phyloP scores from a whole-genome alignment of 1,284 basidiomycete genomes.

The Ceratobasidium sp. region DNA sequence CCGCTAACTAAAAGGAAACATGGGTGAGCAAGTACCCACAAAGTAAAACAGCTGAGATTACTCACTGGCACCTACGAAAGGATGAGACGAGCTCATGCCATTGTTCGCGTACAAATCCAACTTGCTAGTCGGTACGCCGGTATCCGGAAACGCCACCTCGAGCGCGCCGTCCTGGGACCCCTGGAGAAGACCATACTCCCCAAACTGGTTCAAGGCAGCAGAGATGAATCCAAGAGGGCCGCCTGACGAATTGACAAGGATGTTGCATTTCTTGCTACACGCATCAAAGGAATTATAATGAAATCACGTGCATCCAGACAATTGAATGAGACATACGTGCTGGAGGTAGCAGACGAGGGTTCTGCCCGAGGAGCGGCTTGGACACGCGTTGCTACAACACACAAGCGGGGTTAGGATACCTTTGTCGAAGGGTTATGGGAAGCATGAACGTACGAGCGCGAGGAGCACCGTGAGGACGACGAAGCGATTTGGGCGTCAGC shows the following conservation, averaged over 20 bases:
- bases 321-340: conserved; percentile 6
- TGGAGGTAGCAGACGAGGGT: background rate
- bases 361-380: conserved; percentile 11
- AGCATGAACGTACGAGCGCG: conserved; percentile 7
- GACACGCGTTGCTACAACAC: conserved; percentile 12
- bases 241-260: background rate
- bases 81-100: conserved; percentile 6
- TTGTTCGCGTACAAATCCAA: conserved; percentile 23
- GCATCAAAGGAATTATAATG: too few species aligned
- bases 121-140: background rate
- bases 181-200: conserved; percentile 22
- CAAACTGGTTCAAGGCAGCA: conserved; percentile 8
- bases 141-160: conserved; percentile 15
- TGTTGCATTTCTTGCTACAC: conserved; percentile 24
- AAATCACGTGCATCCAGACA: background rate
- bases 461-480: background rate
- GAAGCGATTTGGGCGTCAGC: conserved; percentile 18
- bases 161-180: conserved; percentile 2
- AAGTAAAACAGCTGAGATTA: background rate
- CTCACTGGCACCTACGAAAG: conserved; percentile 27
- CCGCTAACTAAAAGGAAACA: conserved; percentile 6
- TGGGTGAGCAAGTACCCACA: too few species aligned
- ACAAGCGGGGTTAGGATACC: too few species aligned
- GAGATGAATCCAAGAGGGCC: background rate
- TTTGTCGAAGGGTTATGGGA: background rate